Evolutionary conservation across 2,329 filamentous ascomycete species (phyloP).

Genomic region (Chaetomium sp.): DNA sequence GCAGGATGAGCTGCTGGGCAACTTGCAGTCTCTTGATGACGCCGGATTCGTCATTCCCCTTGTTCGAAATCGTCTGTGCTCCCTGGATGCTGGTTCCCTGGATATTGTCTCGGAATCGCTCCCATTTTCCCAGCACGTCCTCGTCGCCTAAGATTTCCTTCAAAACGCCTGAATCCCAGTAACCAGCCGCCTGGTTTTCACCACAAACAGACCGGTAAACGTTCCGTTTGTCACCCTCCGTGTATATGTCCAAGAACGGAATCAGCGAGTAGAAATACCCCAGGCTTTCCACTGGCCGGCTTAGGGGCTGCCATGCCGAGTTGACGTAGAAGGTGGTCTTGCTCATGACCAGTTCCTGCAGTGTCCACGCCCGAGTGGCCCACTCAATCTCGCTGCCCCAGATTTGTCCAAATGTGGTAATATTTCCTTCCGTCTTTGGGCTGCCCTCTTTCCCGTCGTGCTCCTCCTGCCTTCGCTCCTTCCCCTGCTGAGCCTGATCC

Average conservation of each 20-base stretch:
- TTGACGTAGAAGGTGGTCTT: conserved; percentile 32
- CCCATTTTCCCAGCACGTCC: not conserved
- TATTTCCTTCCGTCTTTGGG: conserved; percentile 11
- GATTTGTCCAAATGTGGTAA: conserved; percentile 20
- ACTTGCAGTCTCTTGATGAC: not conserved
- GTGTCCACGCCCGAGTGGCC: conserved; percentile 28
- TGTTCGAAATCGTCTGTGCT: no score
- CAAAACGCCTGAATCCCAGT: not conserved
- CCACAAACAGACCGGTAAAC: conserved; percentile 1
- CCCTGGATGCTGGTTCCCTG: no score
- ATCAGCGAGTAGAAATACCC: conserved; percentile 29
- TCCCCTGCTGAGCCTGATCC: conserved; percentile 22
- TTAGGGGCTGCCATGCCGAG: conserved; percentile 25
- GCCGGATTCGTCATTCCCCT: not conserved
- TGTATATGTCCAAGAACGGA: conserved; percentile 26
- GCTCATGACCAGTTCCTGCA: conserved; percentile 31
- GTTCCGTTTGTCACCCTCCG: conserved; percentile 19
- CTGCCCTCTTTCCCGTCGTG: not conserved
- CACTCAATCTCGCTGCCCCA: conserved; percentile 22
- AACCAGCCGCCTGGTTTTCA: not conserved
- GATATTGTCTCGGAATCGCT: not conserved
- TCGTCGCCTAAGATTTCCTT: not conserved
- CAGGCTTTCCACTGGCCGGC: conserved; percentile 26
- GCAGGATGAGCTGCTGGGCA: conserved; percentile 21
- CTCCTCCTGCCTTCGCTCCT: conserved; percentile 18